Base-by-base conservation (phyloP, 2,329 filamentous ascomycete genomes). In the Aspergillus amoenus region DNA sequence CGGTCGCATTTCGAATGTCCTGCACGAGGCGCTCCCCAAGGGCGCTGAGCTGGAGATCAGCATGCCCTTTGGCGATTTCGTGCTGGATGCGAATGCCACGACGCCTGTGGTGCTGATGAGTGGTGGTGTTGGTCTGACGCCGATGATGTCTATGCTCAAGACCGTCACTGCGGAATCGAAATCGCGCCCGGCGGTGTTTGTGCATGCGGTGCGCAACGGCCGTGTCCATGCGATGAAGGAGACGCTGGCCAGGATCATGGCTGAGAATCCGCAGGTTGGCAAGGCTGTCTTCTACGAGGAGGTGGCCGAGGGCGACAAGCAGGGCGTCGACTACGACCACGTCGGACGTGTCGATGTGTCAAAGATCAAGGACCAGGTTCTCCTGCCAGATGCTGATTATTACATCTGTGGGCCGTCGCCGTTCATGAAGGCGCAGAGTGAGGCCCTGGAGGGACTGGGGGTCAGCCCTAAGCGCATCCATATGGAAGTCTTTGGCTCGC, bases 341-440 rank as follows among this genome's bases (percentile, higher is more conserved):
- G 72, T 76, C 6, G 84, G 87, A 3, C 78, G 84, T 12, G 74
- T 89, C 13, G 78, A 85, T 57, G 70, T 92, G 18, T 73, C 76
- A 21, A 79, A 77, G 51, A 68, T 90, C 34, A 79, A 83, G 60
- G 70, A 82, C 7, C 65, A 73, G 0, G 76, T 82, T 43, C 73
- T 92, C 15, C 82, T 81, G 59, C 68, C 86, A 0, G 74, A 78
- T 18, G 76, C 89, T 0, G 78, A 86, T 65, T 93, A 91, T 70
- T 92, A 84, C 64, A 76, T 90, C 52, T 93, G 89, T 68, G 89
- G 89, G 0, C 89, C 89, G 0, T 78, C 81, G 57, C 70, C 72
- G 11, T 93, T 91, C 78, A 93, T 92, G 89, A 67, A 66, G 18
- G 55, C 58, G 3, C 63, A 66, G 40, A 65, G 61, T 24, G 52